phyloP scores from a whole-genome alignment of 345 rosid species.

The Acer campestre region DNA sequence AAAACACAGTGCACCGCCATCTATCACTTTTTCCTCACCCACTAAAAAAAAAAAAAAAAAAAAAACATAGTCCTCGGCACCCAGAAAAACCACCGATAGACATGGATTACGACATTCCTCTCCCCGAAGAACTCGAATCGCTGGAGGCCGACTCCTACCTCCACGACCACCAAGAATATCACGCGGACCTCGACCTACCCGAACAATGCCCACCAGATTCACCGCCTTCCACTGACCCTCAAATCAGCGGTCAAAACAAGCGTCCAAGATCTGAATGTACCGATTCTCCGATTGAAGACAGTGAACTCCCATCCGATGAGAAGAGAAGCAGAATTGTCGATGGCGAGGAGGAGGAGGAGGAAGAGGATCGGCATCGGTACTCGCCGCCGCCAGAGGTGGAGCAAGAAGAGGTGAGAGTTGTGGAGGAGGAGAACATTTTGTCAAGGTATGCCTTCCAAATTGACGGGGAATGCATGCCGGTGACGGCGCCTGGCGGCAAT shows the following conservation, averaged over 20 bases:
- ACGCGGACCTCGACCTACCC: constrained; percentile 39
- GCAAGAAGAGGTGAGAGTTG: constrained; percentile 22
- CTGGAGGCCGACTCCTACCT: constrained; percentile 67
- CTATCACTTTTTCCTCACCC: not conserved
- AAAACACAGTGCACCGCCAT: not conserved
- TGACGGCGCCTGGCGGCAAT: constrained; percentile 89
- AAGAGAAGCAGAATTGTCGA: constrained; percentile 53
- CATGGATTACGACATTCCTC: constrained; percentile 76
- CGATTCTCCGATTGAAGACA: constrained; percentile 28
- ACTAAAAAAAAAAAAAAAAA: too few species aligned
- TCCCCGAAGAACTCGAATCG: constrained; percentile 87
- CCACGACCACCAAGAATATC: constrained; percentile 53
- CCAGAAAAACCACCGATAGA: not conserved
- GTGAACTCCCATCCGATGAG: constrained; percentile 33
- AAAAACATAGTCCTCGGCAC: not conserved
- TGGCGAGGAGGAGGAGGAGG: constrained; percentile 24
- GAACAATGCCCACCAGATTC: constrained; percentile 32
- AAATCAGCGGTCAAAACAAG: constrained; percentile 53
- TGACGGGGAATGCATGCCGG: constrained; percentile 80
- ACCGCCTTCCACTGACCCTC: constrained; percentile 25
- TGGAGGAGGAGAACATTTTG: constrained; percentile 48
- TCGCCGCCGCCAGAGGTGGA: constrained; percentile 42
- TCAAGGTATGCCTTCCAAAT: constrained; percentile 74
- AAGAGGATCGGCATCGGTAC: constrained; percentile 70
- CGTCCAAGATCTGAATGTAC: constrained; percentile 42